These are phyloP conservation scores for Eragrostis tef DNA, from an alignment of 202 grass and related monocot species.

Conservation along the genomic window DNA sequence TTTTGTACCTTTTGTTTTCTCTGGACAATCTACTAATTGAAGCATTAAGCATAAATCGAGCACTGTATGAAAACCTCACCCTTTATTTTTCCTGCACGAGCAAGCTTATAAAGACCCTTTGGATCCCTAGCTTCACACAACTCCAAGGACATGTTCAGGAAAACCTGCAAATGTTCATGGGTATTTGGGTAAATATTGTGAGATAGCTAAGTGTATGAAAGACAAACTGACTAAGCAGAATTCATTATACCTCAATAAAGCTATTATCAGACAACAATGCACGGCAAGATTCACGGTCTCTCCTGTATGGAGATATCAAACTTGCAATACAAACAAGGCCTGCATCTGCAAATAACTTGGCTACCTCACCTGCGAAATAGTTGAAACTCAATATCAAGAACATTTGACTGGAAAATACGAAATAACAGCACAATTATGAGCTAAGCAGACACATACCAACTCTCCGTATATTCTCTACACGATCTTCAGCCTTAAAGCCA, in stretches of 20 bases:
- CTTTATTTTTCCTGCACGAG: constrained; percentile 94
- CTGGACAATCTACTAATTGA: neutral
- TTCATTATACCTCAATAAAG: constrained; percentile 77
- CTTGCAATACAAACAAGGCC: constrained; percentile 93
- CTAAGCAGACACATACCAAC: constrained; percentile 58
- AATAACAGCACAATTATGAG: neutral
- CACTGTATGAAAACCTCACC: constrained; percentile 53
- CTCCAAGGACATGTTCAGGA: constrained; percentile 97
- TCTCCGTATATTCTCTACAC: constrained; percentile 88
- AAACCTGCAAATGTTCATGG: constrained; percentile 62
- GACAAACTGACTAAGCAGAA: constrained; percentile 25
- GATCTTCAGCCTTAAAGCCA: constrained; percentile 82
- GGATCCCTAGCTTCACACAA: constrained; percentile 92
- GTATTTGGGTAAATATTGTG: neutral
- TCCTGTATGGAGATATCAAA: constrained; percentile 95
- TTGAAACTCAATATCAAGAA: constrained; percentile 38
- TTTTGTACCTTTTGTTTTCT: neutral
- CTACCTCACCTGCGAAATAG: constrained; percentile 78
- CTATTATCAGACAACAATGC: constrained; percentile 69
- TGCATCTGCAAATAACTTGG: constrained; percentile 89
- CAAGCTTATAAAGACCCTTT: constrained; percentile 97
- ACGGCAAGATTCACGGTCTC: constrained; percentile 77
- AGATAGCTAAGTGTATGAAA: constrained; percentile 7
- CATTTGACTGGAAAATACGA: neutral
- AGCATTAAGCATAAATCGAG: neutral